phyloP scores from a whole-genome alignment of 768 basidiomycete genomes.

The Astraeus odoratus region DNA sequence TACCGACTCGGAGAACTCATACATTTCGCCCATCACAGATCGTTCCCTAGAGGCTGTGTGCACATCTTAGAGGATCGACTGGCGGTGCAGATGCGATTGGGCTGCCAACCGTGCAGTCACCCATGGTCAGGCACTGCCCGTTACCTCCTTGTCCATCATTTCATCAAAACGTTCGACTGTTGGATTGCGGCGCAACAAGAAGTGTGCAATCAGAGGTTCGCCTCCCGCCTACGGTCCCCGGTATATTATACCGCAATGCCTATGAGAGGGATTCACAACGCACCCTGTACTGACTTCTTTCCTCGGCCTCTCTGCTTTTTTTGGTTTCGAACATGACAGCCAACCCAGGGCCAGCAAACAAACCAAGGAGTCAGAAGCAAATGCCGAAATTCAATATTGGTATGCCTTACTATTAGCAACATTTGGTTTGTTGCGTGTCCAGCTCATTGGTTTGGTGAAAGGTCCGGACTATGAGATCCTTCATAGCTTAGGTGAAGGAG shows the following conservation, averaged over 20 bases:
- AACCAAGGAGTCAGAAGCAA: slow-evolving; percentile 48
- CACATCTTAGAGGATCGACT: neutral
- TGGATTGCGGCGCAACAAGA: neutral
- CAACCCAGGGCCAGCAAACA: slow-evolving; percentile 7
- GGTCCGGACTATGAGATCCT: slow-evolving; percentile 71
- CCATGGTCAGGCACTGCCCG: slow-evolving; percentile 6
- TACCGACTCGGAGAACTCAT: too few species aligned
- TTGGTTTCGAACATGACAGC: slow-evolving; percentile 1
- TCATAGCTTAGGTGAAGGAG: slow-evolving; percentile 75
- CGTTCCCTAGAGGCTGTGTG: too few species aligned
- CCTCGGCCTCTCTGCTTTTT: neutral
- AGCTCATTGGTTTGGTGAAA: slow-evolving; percentile 20
- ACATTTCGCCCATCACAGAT: too few species aligned
- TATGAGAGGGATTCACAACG: too few species aligned
- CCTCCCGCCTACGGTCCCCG: neutral
- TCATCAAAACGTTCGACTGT: neutral
- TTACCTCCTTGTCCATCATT: slow-evolving; percentile 5
- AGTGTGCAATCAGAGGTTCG: too few species aligned
- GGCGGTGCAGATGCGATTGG: neutral
- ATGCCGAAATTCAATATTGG: slow-evolving; percentile 71
- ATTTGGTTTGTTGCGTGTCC: neutral
- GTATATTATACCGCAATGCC: neutral
- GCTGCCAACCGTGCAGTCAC: neutral
- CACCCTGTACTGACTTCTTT: neutral
- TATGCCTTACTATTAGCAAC: too few species aligned